Evolutionary conservation across 768 basidiomycete species (phyloP).

Genomic region (Lyophyllum shimeji): DNA sequence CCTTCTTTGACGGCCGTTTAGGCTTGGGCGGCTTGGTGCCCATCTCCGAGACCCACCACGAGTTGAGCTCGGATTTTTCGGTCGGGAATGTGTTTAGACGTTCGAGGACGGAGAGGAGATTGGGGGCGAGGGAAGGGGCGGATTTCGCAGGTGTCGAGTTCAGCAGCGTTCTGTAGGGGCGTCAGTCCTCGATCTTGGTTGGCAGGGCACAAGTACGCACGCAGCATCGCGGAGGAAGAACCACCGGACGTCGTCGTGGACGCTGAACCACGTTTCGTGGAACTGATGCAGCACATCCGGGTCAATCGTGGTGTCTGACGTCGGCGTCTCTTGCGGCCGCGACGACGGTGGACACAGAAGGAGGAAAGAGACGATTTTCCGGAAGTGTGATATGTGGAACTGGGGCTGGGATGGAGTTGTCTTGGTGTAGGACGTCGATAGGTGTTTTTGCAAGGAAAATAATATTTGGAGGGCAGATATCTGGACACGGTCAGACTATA

Average conservation of each 20-base stretch:
- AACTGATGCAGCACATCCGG: constrained; percentile 64
- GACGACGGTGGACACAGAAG: constrained; percentile 59
- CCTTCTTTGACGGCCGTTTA: constrained; percentile 38
- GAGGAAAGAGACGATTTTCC: constrained; percentile 58
- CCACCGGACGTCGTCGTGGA: constrained; percentile 84
- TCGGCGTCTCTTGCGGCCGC: constrained; percentile 17
- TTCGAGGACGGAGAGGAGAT: constrained; percentile 66
- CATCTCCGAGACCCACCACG: constrained; percentile 79
- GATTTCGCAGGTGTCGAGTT: constrained; percentile 26
- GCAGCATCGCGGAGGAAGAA: constrained; percentile 81
- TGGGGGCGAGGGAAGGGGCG: constrained; percentile 39
- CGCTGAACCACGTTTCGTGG: constrained; percentile 70
- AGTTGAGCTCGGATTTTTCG: constrained; percentile 61
- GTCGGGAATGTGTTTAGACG: constrained; percentile 74
- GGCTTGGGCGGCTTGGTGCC: constrained; percentile 53
- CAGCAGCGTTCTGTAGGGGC: constrained; percentile 28
- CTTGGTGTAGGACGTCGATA: constrained; percentile 64
- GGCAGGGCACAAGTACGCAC: constrained; percentile 38
- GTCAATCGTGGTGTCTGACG: constrained; percentile 41
- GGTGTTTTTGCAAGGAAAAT: constrained; percentile 73
- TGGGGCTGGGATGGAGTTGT: constrained; percentile 51
- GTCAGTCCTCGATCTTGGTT: background rate
- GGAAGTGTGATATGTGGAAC: constrained; percentile 68
- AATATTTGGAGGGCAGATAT: constrained; percentile 71
- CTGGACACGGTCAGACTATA: constrained; percentile 33